Evolutionary conservation across 257 asterid species (phyloP).

Genomic region (Scutellaria galericulata): DNA sequence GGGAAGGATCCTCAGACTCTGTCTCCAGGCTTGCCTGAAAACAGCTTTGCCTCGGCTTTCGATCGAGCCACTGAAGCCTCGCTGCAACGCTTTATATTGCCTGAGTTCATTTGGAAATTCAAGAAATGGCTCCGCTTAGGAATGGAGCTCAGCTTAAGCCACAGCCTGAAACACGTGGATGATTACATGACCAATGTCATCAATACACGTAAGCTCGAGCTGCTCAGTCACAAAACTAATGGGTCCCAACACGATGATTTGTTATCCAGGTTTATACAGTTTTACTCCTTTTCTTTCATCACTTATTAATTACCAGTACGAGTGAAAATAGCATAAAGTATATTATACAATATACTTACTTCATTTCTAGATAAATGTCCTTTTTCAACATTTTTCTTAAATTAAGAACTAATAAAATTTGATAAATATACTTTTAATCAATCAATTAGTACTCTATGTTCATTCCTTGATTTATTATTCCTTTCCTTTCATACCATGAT

Average conservation of each 20-base stretch:
- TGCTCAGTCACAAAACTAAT: conserved; percentile 39
- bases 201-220: conserved; percentile 52
- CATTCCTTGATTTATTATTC: no score
- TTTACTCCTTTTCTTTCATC: not conserved
- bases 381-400: no score
- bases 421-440: no score
- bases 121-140: conserved; percentile 59
- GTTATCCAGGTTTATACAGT: conserved; percentile 38
- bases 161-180: conserved; percentile 51
- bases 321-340: no score
- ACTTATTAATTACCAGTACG: no score
- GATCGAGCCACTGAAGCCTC: conserved; percentile 62
- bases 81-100: conserved; percentile 52
- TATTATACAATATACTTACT: no score
- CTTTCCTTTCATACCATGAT: no score
- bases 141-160: conserved; percentile 52
- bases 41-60: conserved; percentile 54
- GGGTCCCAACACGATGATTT: conserved; percentile 51
- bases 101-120: conserved; percentile 54
- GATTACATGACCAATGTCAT: conserved; percentile 51
- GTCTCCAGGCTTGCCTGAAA: conserved; percentile 50
- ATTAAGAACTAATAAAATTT: no score
- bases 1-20: conserved; percentile 63
- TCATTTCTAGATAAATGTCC: no score
- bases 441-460: no score